Evolutionary conservation across 257 asterid genomes (phyloP).

Genomic region (Solanum medicagineum): DNA sequence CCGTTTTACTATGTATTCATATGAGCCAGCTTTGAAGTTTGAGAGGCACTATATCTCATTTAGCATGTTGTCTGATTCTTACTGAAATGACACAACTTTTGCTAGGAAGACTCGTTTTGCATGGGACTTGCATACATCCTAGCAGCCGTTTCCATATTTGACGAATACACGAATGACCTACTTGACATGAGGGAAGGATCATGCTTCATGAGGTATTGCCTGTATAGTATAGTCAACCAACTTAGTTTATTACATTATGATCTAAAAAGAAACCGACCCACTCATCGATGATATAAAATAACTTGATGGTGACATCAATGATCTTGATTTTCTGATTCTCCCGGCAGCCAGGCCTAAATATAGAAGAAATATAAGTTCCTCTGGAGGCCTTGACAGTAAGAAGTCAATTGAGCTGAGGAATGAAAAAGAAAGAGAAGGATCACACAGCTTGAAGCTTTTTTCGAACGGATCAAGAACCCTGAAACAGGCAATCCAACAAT

Average conservation of each 20-base stretch:
- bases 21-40: slow-evolving; percentile 17
- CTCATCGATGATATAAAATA: not conserved
- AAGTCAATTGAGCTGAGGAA: slow-evolving; percentile 24
- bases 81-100: not conserved
- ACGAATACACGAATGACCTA: slow-evolving; percentile 73
- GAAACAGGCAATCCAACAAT: slow-evolving; percentile 50
- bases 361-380: slow-evolving; percentile 29
- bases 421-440: slow-evolving; percentile 44
- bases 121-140: slow-evolving; percentile 75
- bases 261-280: not conserved
- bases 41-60: not conserved
- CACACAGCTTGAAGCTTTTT: slow-evolving; percentile 33
- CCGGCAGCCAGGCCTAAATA: slow-evolving; percentile 85
- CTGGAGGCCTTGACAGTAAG: slow-evolving; percentile 23
- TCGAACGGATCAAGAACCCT: slow-evolving; percentile 68
- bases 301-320: not conserved
- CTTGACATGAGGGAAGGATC: slow-evolving; percentile 77
- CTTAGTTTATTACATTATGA: not conserved
- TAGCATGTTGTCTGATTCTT: not conserved
- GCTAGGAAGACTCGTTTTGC: slow-evolving; percentile 62
- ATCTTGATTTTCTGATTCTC: slow-evolving; percentile 25
- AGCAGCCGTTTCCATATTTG: slow-evolving; percentile 60
- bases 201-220: slow-evolving; percentile 73
- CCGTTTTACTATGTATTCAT: not conserved
- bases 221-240: not conserved